phyloP scores from a whole-genome alignment of 345 rosid genomes.

The Euphorbia peplus region DNA sequence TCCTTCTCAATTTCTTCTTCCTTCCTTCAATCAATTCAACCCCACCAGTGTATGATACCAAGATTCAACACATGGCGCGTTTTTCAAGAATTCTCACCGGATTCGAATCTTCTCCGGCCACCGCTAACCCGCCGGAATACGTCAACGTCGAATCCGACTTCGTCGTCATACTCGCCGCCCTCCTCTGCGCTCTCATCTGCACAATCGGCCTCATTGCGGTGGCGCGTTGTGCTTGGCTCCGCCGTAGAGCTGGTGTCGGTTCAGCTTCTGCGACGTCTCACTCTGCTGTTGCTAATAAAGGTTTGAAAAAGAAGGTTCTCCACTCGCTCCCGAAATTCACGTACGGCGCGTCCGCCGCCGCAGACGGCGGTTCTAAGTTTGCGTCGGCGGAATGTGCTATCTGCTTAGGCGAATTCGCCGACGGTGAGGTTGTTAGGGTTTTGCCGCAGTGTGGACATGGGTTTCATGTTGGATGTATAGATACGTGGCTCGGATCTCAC shows the following conservation, averaged over 20 bases:
- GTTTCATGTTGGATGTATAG: conserved; percentile 69
- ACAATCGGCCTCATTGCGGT: conserved; percentile 64
- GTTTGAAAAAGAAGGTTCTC: conserved; percentile 65
- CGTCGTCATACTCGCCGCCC: conserved; percentile 60
- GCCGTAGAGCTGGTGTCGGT: conserved; percentile 11
- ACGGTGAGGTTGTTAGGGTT: conserved; percentile 59
- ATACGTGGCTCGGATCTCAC: conserved; percentile 57
- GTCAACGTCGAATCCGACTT: conserved; percentile 49
- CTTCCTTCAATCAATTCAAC: too few species aligned
- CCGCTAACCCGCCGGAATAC: conserved; percentile 43
- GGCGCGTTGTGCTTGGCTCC: conserved; percentile 58
- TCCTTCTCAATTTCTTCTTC: too few species aligned
- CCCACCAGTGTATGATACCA: too few species aligned
- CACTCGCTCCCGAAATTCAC: conserved; percentile 58
- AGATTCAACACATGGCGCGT: conserved; percentile 26
- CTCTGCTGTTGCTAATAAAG: conserved; percentile 34
- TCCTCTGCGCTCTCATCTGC: conserved; percentile 71
- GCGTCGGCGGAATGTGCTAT: conserved; percentile 59
- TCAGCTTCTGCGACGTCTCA: conserved; percentile 14
- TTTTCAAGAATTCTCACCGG: conserved; percentile 27
- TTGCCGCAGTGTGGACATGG: conserved; percentile 66
- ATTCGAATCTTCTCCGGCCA: conserved; percentile 32
- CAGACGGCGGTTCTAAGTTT: conserved; percentile 18
- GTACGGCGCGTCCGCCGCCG: conserved; percentile 26
- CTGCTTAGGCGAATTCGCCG: conserved; percentile 64